Evolutionary conservation across 2,329 filamentous ascomycete species (phyloP).

Genomic region (Aulographum hederae): DNA sequence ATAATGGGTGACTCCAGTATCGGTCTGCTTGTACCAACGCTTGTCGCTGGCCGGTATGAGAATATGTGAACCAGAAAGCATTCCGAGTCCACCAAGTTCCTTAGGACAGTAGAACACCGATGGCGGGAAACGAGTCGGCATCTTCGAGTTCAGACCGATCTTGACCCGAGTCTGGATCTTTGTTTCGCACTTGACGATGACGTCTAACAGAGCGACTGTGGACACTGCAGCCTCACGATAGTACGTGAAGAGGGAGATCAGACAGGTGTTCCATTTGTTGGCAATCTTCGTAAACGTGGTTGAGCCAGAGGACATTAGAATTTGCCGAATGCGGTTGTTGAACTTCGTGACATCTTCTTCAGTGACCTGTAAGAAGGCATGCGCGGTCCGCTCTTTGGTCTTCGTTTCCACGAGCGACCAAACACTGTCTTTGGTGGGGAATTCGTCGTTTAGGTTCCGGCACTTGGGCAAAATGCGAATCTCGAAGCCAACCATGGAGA

Average conservation of each 20-base stretch:
- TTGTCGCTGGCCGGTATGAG: conserved; percentile 95
- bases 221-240: conserved; percentile 96
- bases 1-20: conserved; percentile 92
- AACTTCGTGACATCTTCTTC: conserved; percentile 98
- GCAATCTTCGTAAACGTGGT: conserved; percentile 99
- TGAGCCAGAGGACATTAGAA: conserved; percentile 97
- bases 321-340: conserved; percentile 96
- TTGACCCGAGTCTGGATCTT: conserved; percentile 99
- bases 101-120: conserved; percentile 98
- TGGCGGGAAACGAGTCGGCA: conserved; percentile 95
- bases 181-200: conserved; percentile 97
- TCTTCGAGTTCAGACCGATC: conserved; percentile 97
- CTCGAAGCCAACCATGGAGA: conserved; percentile 97
- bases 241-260: conserved; percentile 96
- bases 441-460: conserved; percentile 88
- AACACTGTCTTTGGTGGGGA: conserved; percentile 92
- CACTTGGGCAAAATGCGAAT: conserved; percentile 92
- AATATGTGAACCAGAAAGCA: conserved; percentile 98
- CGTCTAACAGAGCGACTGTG: conserved; percentile 83
- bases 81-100: conserved; percentile 87
- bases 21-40: conserved; percentile 95
- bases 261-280: conserved; percentile 97
- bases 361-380: conserved; percentile 93
- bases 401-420: conserved; percentile 96
- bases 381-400: conserved; percentile 89